phyloP scores from a whole-genome alignment of 192 early-diverging fungal genomes.

The Backusella tarrabulga region DNA sequence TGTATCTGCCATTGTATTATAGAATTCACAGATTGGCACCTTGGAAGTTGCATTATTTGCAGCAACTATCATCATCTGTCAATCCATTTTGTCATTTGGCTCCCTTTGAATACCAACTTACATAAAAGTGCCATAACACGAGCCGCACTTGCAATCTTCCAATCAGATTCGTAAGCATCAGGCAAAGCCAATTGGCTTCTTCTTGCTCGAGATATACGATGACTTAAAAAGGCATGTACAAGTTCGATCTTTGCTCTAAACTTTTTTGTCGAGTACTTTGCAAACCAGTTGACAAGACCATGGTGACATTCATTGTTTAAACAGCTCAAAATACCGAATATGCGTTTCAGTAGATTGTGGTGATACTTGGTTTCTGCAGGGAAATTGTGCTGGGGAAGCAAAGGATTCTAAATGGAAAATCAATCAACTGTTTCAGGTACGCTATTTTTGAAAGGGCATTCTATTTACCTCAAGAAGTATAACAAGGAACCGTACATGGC shows the following conservation, averaged over 20 bases:
- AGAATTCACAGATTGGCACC: conserved; percentile 75
- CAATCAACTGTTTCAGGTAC: neutral
- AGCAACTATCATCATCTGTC: conserved; percentile 45
- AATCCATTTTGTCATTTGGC: neutral
- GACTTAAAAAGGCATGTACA: conserved; percentile 84
- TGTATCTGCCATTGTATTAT: conserved; percentile 77
- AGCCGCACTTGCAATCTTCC: conserved; percentile 80
- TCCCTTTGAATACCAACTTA: conserved; percentile 26
- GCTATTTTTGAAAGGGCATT: neutral
- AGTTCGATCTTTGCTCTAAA: conserved; percentile 76
- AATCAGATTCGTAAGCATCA: conserved; percentile 77
- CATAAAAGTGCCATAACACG: conserved; percentile 87
- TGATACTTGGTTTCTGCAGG: conserved; percentile 79
- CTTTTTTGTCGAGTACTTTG: conserved; percentile 56
- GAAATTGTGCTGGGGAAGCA: conserved; percentile 73
- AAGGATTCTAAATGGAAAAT: conserved; percentile 62
- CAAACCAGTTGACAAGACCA: conserved; percentile 82
- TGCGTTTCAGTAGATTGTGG: conserved; percentile 80
- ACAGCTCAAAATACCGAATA: conserved; percentile 80
- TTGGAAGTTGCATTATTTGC: conserved; percentile 67
- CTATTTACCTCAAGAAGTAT: conserved; percentile 76
- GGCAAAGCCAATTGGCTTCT: conserved; percentile 36
- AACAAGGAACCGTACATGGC: conserved; percentile 80
- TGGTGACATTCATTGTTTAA: conserved; percentile 86
- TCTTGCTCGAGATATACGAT: conserved; percentile 68